Evolutionary conservation across 2,329 filamentous ascomycete species (phyloP).

Genomic region (Clonostachys chloroleuca): DNA sequence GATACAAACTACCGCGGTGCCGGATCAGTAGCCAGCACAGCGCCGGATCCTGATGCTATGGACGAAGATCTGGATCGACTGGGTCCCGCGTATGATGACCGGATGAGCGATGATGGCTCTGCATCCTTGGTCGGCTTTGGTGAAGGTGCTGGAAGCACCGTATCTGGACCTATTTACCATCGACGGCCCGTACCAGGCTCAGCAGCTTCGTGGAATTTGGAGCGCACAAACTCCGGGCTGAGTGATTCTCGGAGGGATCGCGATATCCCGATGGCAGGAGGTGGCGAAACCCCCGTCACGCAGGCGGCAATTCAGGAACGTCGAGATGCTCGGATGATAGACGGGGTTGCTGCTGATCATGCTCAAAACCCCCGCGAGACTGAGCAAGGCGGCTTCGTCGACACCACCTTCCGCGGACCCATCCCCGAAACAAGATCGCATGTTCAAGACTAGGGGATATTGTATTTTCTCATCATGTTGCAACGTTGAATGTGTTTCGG

Average conservation of each 20-base stretch:
- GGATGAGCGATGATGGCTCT: constrained; percentile 80
- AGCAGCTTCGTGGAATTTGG: constrained; percentile 36
- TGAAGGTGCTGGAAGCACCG: constrained; percentile 82
- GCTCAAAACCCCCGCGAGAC: constrained; percentile 34
- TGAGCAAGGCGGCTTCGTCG: constrained; percentile 53
- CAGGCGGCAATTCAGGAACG: constrained; percentile 44
- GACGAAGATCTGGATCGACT: constrained; percentile 46
- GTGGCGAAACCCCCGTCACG: constrained; percentile 36
- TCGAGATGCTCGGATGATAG: constrained; percentile 60
- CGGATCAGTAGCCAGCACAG: constrained; percentile 53
- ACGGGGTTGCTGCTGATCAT: constrained; percentile 59
- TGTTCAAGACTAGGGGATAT: too few relatives aligned
- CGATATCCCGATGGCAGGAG: constrained; percentile 19
- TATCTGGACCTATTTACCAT: constrained; percentile 72
- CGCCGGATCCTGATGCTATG: constrained; percentile 39
- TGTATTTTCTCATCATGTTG: too few relatives aligned
- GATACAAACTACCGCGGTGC: constrained; percentile 56
- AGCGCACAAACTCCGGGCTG: constrained; percentile 46
- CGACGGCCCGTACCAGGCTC: constrained; percentile 38
- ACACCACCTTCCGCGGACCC: constrained; percentile 59
- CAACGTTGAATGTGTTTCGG: too few relatives aligned
- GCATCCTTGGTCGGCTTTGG: constrained; percentile 88
- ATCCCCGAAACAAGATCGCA: constrained; percentile 26
- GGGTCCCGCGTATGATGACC: constrained; percentile 54
- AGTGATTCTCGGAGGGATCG: constrained; percentile 37